Base-by-base conservation (phyloP, 805 yeast species). In the Myxozyma udenii region DNA sequence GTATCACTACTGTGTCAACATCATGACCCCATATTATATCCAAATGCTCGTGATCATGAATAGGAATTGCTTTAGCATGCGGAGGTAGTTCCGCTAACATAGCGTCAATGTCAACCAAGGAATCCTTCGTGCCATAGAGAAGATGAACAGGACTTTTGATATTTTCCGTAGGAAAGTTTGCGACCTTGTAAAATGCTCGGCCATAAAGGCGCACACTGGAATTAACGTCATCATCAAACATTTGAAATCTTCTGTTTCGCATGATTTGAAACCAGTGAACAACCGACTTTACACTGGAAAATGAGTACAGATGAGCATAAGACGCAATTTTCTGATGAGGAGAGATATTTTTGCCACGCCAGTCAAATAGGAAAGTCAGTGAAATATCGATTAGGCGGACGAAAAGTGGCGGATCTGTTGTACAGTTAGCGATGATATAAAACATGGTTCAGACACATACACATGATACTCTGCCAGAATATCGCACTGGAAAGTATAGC, bases 191-290 rank as follows among this genome's bases (percentile, higher is more conserved):
- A 44, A 71, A 73, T 46, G 70, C 69, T 24, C 50, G 54, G 33
- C 61, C 63, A 53, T 66, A 66, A 53, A 69, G 68, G 28, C 64
- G 60, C 47, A 63, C 45, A 35, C 62, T 41, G 39, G 62, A 44
- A 53, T 61, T 45, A 41, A 63, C 52, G 19, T 67, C 72, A 57
- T 87, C 95, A 63, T 86, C 93, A 68, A 81, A 91, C 95, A 93
- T 85, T 67, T 90, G 96, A 67, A 91, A 90, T 43, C 78, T 76
- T 41, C 79, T 79, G 4, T 85, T 75, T 46, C 84, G 75, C 55
- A 91, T 86, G 47, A 91, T 90, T 69, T 88, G 96, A 63, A 88
- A 87, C 96, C 96, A 88, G 68, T 88, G 96, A n/a, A 89, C 97
- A 41, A 88, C 89, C 7, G 86, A 79, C 68, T 90, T 91, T 23